Evolutionary conservation across 2,329 filamentous ascomycete genomes (phyloP).

Genomic region (Cytospora piceicola): DNA sequence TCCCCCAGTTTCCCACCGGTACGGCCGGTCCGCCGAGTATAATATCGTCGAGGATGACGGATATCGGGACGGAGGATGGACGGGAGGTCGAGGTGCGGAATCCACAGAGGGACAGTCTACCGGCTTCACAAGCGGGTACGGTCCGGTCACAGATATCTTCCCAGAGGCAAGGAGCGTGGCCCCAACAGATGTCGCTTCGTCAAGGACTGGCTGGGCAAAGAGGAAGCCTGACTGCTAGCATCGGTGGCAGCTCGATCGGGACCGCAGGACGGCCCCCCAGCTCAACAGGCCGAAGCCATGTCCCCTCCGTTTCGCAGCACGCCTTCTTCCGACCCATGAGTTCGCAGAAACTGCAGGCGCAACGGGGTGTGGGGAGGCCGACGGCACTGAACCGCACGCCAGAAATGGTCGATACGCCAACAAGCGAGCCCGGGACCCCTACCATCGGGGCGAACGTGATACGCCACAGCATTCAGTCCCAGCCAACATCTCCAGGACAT

Average conservation of each 20-base stretch:
- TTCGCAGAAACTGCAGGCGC: slow-evolving; percentile 89
- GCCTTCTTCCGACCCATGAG: slow-evolving; percentile 98
- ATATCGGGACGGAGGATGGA: slow-evolving; percentile 62
- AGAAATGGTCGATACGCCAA: slow-evolving; percentile 27
- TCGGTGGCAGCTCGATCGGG: slow-evolving; percentile 43
- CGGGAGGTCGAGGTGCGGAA: slow-evolving; percentile 44
- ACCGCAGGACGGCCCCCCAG: slow-evolving; percentile 63
- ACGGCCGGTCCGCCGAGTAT: slow-evolving; percentile 62
- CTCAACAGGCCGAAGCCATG: slow-evolving; percentile 80
- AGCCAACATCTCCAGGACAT: slow-evolving; percentile 35
- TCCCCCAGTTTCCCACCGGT: slow-evolving; percentile 48
- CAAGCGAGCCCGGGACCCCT: slow-evolving; percentile 11
- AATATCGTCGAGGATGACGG: slow-evolving; percentile 74
- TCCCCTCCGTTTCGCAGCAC: slow-evolving; percentile 83
- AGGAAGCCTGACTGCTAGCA: slow-evolving; percentile 43
- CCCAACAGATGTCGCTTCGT: slow-evolving; percentile 60
- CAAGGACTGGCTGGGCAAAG: slow-evolving; percentile 52
- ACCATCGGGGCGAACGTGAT: slow-evolving; percentile 28
- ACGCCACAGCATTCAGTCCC: slow-evolving; percentile 40
- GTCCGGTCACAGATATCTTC: slow-evolving; percentile 58
- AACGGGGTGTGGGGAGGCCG: slow-evolving; percentile 66
- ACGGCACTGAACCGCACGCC: slow-evolving; percentile 45
- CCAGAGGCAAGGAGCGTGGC: slow-evolving; percentile 49
- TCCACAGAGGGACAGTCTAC: slow-evolving; percentile 35
- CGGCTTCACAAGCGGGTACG: slow-evolving; percentile 56